Conservation (phyloP, 2,329 filamentous ascomycete genomes). For the Sporothrix pallida region DNA sequence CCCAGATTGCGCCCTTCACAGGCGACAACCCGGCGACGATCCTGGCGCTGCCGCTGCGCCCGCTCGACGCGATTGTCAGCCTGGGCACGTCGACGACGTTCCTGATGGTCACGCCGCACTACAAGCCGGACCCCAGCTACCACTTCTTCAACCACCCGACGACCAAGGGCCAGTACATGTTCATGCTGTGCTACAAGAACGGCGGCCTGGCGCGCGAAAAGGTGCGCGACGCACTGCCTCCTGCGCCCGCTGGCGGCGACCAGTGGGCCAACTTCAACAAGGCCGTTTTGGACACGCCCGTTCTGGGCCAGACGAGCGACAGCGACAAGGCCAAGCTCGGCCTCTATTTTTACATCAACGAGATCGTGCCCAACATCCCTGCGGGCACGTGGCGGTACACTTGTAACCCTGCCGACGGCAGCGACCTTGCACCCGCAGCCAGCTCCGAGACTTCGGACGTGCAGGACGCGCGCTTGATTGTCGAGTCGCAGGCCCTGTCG, state of each 20-base stretch:
- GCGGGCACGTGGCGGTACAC: slow-evolving; percentile 87
- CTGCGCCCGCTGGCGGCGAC: slow-evolving; percentile 51
- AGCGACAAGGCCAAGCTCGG: slow-evolving; percentile 70
- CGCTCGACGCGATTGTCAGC: slow-evolving; percentile 91
- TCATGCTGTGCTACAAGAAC: slow-evolving; percentile 99
- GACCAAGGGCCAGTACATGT: slow-evolving; percentile 92
- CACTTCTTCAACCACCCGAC: slow-evolving; percentile 99
- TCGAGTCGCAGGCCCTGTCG: slow-evolving; percentile 94
- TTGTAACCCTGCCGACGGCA: slow-evolving; percentile 59
- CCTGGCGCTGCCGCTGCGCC: slow-evolving; percentile 82
- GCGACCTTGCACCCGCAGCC: slow-evolving; percentile 48
- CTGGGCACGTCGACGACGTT: slow-evolving; percentile 96
- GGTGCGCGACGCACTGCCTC: slow-evolving; percentile 79
- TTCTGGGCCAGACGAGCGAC: slow-evolving; percentile 64
- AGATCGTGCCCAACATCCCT: slow-evolving; percentile 91
- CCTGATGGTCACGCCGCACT: slow-evolving; percentile 93
- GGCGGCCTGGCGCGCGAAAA: slow-evolving; percentile 90
- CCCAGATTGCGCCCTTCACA: slow-evolving; percentile 83
- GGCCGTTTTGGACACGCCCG: slow-evolving; percentile 68
- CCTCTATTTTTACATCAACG: slow-evolving; percentile 92
- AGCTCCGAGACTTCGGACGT: slow-evolving; percentile 42
- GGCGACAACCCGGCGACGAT: slow-evolving; percentile 97
- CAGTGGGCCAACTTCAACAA: slow-evolving; percentile 84
- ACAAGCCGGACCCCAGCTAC: slow-evolving; percentile 86
- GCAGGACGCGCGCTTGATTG: slow-evolving; percentile 81